Base-by-base conservation (phyloP, 805 yeast species). In the Candida cerambycidarum region DNA sequence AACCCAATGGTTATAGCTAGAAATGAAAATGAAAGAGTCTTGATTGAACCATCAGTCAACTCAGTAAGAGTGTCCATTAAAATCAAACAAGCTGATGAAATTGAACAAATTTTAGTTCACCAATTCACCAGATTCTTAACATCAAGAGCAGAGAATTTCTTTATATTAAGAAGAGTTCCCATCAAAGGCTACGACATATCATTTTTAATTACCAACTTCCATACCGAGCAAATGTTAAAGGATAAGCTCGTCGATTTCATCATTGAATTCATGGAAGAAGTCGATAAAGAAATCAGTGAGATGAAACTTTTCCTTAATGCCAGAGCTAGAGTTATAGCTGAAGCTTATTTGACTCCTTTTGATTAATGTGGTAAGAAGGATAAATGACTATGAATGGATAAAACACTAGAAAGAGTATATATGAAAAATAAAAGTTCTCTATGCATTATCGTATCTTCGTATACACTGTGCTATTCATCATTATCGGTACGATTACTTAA, bases 221-320 rank as follows among this genome's bases (percentile, higher is more conserved):
- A 93, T 66, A 89, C 97, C 9, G 97, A 92, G 64, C 84, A 85
- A 52, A 89, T 93, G 96, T 78, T 90, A 69, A 92, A 93, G 69
- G 90, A 85, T 56, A 93, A 93, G 67, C 77, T 93, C 55, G 96
- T 93, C 33, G 99, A 93, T 65, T 93, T 93, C 64, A 90, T 93
- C 54, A 89, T 93, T 54, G 98, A 93, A 69, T 93, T 93, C 64
- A 90, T 93, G 98, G 98, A 93, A 65, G 99, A 90, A 59, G 99
- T 93, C 14, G 99, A 93, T 65, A 92, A 89, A 71, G 99, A 93
- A 66, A 93, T 93, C 59, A 88, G 97, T 65, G 99, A 93, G 63
- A 93, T 93, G 95, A 93, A 93, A 68, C 76, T 93, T 63, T 93
- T 92, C 64, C 78, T 93, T 62, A 93, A 93, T 60, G 97, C 99